These are phyloP conservation scores for Pseudozyma hubeiensis DNA, from an alignment of 1,284 basidiomycete genomes.

Conservation along the genomic window DNA sequence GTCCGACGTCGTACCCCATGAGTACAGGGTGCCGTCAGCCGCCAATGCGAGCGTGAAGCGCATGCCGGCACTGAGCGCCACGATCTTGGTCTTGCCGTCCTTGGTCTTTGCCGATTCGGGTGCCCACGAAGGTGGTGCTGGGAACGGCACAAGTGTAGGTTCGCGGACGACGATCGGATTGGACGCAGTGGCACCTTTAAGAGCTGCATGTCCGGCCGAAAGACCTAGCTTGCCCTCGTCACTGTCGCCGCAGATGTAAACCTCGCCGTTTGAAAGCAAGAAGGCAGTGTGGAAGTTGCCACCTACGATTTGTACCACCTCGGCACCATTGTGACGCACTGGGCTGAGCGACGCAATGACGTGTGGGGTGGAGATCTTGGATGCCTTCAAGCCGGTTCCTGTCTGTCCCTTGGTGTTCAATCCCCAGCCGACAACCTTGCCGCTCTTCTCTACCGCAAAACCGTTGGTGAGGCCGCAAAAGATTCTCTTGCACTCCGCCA, in stretches of 20 bases:
- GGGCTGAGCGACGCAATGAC: slow-evolving; percentile 78
- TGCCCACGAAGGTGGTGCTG: slow-evolving; percentile 69
- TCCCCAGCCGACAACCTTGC: slow-evolving; percentile 90
- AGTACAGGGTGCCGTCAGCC: slow-evolving; percentile 80
- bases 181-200: slow-evolving; percentile 34
- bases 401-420: slow-evolving; percentile 82
- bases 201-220: slow-evolving; percentile 39
- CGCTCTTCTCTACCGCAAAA: slow-evolving; percentile 85
- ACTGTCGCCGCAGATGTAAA: slow-evolving; percentile 72
- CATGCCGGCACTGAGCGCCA: slow-evolving; percentile 80
- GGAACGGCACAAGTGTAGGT: slow-evolving; percentile 62
- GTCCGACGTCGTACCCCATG: slow-evolving; percentile 83
- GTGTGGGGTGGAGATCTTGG: slow-evolving; percentile 77
- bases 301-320: slow-evolving; percentile 74
- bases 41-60: slow-evolving; percentile 87
- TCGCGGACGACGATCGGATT: slow-evolving; percentile 50
- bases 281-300: slow-evolving; percentile 91
- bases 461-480: slow-evolving; percentile 87
- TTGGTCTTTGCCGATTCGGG: slow-evolving; percentile 59
- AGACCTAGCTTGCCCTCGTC: slow-evolving; percentile 63
- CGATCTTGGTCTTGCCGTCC: slow-evolving; percentile 75
- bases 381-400: slow-evolving; percentile 72
- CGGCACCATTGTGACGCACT: slow-evolving; percentile 73
- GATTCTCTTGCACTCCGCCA: slow-evolving; percentile 81
- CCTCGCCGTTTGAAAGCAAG: slow-evolving; percentile 82